Base-by-base conservation (phyloP, 192 early-diverging fungal genomes). In the Cladochytrium replicatum region DNA sequence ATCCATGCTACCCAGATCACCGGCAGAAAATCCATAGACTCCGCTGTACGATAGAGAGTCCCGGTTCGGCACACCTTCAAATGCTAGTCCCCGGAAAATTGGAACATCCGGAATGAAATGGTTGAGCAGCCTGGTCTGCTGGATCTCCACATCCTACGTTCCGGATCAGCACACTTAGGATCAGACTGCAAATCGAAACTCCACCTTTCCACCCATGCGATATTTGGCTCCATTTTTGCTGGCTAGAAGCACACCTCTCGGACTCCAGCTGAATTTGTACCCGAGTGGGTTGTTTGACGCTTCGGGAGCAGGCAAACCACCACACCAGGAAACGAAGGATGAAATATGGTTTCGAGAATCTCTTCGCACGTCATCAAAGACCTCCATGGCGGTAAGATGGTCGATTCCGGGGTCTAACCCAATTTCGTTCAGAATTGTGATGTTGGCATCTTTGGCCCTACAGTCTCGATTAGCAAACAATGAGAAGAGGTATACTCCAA, bases 341-440 rank as follows among this genome's bases (percentile, higher is more conserved):
- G 71, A 66, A 39, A 98, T 70, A 68, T 72, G 50, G 11, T 55
- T 55, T 17, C 88, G 86, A 44, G 83, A 77, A 41, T 74, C 69
- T 9, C 59, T 69, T 45, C 85, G 81, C 31, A 94, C 91, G 50
- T 94, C 87, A 55, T 91, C 79, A 59, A 98, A 92, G 47, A 84
- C 85, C 69, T 91, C 84, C 50, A 67, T 58, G 32, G 69, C 66
- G 15, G 65, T 69, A 30, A 98, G 72, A 67, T 99, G 92, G 67
- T 96, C 92, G 64, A 94, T 93, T 69, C 95, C 88, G 26, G 95
- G 95, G 75, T 99, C 95, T 29, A 99, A 71, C 42, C 95, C 95
- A 58, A 99, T 91, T 74, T 99, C 95, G 71, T 99, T 99, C 76
- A 99, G 80, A 60, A 93, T 77, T 55, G 83, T 85, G 52, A 99